These are phyloP conservation scores for Microstegium vimineum DNA, from an alignment of 176 grass and related monocot species.

Conservation along the genomic window DNA sequence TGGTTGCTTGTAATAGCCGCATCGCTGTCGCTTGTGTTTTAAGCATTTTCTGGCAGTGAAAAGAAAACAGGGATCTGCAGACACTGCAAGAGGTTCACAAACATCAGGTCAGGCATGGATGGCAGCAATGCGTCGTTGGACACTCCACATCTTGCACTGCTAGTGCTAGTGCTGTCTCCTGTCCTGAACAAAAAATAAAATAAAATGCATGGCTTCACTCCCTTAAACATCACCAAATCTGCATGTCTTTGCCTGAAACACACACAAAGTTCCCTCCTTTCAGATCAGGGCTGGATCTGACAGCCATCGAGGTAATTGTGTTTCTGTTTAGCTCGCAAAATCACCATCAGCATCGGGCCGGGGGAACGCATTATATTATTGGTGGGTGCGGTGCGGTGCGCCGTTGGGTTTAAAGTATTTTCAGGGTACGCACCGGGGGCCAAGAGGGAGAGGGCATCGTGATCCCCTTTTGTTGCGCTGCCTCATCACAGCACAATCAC, in stretches of 20 bases:
- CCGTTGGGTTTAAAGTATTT: not conserved
- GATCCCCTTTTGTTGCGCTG: slow-evolving; percentile 2
- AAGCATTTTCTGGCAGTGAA: not conserved
- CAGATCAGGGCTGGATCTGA: not conserved
- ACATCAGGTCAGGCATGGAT: not conserved
- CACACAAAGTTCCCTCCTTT: not conserved
- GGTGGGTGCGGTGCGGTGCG: not conserved
- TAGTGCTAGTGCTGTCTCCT: too few relatives aligned
- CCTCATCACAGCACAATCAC: slow-evolving; percentile 11
- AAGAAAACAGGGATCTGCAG: not conserved
- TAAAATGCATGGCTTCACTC: not conserved
- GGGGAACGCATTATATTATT: not conserved
- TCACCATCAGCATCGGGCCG: not conserved
- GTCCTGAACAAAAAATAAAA: not conserved
- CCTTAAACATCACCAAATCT: too few relatives aligned
- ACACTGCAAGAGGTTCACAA: not conserved
- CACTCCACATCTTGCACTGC: slow-evolving; percentile 12
- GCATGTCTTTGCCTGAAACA: not conserved
- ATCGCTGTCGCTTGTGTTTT: not conserved
- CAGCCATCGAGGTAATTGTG: not conserved
- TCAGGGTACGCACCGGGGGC: not conserved
- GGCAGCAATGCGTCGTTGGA: not conserved
- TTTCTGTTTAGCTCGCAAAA: too few relatives aligned
- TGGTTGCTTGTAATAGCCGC: not conserved
- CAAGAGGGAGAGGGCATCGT: not conserved